Evolutionary conservation across 768 basidiomycete species (phyloP), one percentile per base, ranked within the genome.

Genomic region (Butyriboletus loyo): DNA sequence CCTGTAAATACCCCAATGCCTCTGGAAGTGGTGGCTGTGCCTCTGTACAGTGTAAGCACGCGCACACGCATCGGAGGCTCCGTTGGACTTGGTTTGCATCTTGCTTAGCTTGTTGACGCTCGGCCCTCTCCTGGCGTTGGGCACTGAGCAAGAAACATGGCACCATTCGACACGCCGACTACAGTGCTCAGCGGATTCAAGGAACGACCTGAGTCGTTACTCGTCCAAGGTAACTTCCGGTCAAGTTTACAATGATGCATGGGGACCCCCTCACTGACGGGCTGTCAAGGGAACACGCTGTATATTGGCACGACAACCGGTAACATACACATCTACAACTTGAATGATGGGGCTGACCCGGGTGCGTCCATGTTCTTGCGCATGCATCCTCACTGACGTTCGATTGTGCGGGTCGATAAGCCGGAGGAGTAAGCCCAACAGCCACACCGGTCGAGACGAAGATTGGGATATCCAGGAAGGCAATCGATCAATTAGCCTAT

Each of bases 401-500:
- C 17, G 25, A 34, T 45, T 15, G 41, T 41, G 36, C 13, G 30
- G 36, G 38, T 43, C 6, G 46, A 41, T 35, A 41, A 63, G 46
- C 40, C 22, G 45, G 58, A 34, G 50, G 32, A 13, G 54, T 7
- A 14, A 49, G 32, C 32, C 5, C 53, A 35, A 28, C 46, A 24
- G 39, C 57, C 9, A 73, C 75, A 35, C 68, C 83, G 2, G 72
- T 85, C 5, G 88, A 91, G 61, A 77, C 77, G 28, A 90, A 79
- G 81, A 86, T 85, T 61, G 74, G 70, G 13, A 65, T 92, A 31
- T 76, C 82, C 25, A 74, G 82, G 58, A 83, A 78, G 62, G 76
- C 89, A 14, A 88, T 99, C 38, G 96, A 98, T 50, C 92, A 95
- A 64, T 74, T 99, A 3, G 91, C 86, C 0, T 87, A 85, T 48